These are phyloP conservation scores for Xylaria sp. DNA, from an alignment of 2,329 filamentous ascomycete genomes.

Conservation along the genomic window DNA sequence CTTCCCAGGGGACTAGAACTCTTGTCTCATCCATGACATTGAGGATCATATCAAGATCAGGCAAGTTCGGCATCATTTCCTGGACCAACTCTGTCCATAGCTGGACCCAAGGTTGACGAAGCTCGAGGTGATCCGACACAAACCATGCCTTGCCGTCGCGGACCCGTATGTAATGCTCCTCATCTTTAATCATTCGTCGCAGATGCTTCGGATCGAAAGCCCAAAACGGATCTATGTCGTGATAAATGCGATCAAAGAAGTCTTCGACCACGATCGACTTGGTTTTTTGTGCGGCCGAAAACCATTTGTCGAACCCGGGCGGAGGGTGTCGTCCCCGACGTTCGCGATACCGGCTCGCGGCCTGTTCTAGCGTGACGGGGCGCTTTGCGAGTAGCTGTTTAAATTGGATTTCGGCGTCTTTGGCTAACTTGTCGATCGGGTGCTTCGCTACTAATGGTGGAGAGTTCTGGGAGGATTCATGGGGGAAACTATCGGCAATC, in stretches of 20 bases:
- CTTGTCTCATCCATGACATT: slow-evolving; percentile 72
- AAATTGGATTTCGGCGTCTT: slow-evolving; percentile 56
- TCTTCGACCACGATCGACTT: slow-evolving; percentile 67
- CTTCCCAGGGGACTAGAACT: slow-evolving; percentile 68
- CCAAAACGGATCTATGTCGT: slow-evolving; percentile 71
- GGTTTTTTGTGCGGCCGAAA: slow-evolving; percentile 60
- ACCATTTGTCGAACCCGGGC: slow-evolving; percentile 69
- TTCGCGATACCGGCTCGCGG: slow-evolving; percentile 64
- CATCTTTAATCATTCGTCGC: slow-evolving; percentile 52
- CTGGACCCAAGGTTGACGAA: slow-evolving; percentile 55
- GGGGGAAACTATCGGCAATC: too few relatives aligned
- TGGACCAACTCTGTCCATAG: slow-evolving; percentile 61
- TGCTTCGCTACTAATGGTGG: slow-evolving; percentile 46
- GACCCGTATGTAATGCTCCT: slow-evolving; percentile 58
- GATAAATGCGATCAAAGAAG: slow-evolving; percentile 71
- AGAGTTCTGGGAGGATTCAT: neutral
- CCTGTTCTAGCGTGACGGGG: slow-evolving; percentile 59
- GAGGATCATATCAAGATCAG: slow-evolving; percentile 74
- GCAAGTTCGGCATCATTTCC: slow-evolving; percentile 61
- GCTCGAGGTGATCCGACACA: slow-evolving; percentile 45
- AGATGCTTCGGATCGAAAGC: slow-evolving; percentile 57
- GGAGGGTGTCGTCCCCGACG: slow-evolving; percentile 69
- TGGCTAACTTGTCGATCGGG: slow-evolving; percentile 60
- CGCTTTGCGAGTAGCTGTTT: slow-evolving; percentile 54
- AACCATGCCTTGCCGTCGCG: slow-evolving; percentile 55